A percentile compares a stretch with the other conserved stretches of the same genome.
Evolutionary conservation across 352 stramenopile species (phyloP).

Genomic region (Halophytophthora polymorphica): DNA sequence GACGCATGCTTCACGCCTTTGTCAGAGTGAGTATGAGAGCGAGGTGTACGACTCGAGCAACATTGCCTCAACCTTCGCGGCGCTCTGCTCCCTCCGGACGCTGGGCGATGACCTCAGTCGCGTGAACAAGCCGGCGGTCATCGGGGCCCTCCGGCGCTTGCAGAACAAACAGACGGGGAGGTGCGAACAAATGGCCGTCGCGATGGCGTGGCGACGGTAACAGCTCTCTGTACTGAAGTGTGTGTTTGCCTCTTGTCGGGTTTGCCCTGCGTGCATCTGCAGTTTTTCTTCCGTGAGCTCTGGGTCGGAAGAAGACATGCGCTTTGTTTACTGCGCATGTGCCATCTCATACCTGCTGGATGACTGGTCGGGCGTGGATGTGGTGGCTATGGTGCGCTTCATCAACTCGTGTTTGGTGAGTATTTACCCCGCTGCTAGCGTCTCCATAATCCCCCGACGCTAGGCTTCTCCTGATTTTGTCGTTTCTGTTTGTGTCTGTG

Average conservation of each 20-base stretch:
- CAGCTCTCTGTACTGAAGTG: too few species aligned
- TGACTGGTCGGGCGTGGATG: constrained; percentile 80
- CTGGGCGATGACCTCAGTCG: constrained; percentile 79
- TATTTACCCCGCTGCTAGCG: too few species aligned
- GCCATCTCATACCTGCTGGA: constrained; percentile 86
- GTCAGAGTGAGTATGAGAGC: constrained; percentile 57
- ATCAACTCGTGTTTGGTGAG: constrained; percentile 79
- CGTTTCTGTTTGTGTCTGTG: constrained; percentile 6
- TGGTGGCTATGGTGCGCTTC: constrained; percentile 63
- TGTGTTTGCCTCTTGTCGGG: background rate
- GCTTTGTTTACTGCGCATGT: constrained; percentile 87
- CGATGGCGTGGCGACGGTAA: too few species aligned
- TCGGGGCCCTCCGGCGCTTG: constrained; percentile 53
- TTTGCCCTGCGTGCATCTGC: too few species aligned
- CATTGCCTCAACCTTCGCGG: constrained; percentile 83
- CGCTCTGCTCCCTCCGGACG: constrained; percentile 80
- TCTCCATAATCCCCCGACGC: too few species aligned
- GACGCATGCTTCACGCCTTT: background rate
- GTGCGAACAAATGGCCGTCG: constrained; percentile 16
- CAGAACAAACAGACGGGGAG: constrained; percentile 76
- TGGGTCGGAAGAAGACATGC: constrained; percentile 86
- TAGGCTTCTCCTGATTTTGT: too few species aligned
- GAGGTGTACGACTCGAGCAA: constrained; percentile 80
- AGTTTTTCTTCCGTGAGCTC: constrained; percentile 70
- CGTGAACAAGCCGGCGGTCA: constrained; percentile 70